Evolutionary conservation across 345 rosid genomes (phyloP), one percentile per base, ranked within the genome.

Genomic region (Hypericum perforatum): DNA sequence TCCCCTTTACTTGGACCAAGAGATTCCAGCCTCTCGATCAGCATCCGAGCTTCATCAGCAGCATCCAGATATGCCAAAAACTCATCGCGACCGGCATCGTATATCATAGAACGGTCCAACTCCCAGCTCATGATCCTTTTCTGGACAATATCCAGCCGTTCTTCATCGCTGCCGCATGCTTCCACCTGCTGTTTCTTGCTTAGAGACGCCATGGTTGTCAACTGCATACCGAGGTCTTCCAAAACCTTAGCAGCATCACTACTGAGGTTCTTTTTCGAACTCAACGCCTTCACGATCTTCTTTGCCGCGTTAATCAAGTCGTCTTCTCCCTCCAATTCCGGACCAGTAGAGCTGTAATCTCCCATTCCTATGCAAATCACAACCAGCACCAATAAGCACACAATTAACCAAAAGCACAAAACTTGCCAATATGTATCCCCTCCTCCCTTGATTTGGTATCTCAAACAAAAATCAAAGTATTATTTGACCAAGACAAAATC

Each of bases 111-210:
- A 62, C 81, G 81, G 70, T 79, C 95, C 0, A 72, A 63, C 62
- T 86, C 94, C 66, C 90, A 67, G 41, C 64, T 75, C 75, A 74
- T 65, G 60, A 90, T 79, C 77, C 82, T 80, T 51, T 84, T 87
- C 54, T 71, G 72, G 67, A 82, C 58, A 63, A 60, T 47, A 73
- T 65, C 65, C 41, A 84, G 77, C 61, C 63, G 73, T 62, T 54
- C 67, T 62, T 76, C 79, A 64, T 63, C 32, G 32, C 32, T 64
- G 65, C 80, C 85, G 44, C 58, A 52, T 0, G 62, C 10, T 37
- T 58, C 79, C 43, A 61, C 74, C 37, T 54, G 70, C 13, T 61
- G 60, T 40, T 50, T 66, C 52, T 73, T 73, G 13, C 63, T 62
- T 40, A 63, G 15, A 22, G 45, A 36, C 40, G 67, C 67, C 41